Evolutionary conservation across 1,284 basidiomycete genomes (phyloP).

Genomic region (Albatrellus sp.): DNA sequence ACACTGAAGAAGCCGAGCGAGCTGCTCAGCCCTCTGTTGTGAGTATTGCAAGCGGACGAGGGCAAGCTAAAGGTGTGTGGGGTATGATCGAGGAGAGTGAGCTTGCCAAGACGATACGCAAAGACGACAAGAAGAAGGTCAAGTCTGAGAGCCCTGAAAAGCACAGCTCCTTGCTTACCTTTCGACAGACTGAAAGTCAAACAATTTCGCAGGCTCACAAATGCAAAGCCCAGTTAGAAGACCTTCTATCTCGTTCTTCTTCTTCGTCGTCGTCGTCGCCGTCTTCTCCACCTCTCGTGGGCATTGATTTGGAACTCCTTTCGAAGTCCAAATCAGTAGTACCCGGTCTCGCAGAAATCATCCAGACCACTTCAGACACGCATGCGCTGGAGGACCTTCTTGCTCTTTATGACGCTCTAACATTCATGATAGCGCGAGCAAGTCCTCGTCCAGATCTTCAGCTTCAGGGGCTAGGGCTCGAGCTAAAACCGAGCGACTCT

Average conservation of each 20-base stretch:
- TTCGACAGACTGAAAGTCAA: slow-evolving; percentile 37
- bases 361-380: slow-evolving; percentile 37
- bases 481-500: slow-evolving; percentile 12
- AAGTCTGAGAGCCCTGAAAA: slow-evolving; percentile 12
- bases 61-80: slow-evolving; percentile 58
- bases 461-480: slow-evolving; percentile 37
- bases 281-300: slow-evolving; percentile 13
- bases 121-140: slow-evolving; percentile 53
- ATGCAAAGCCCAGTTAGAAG: slow-evolving; percentile 37
- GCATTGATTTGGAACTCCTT: slow-evolving; percentile 24
- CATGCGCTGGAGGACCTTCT: slow-evolving; percentile 53
- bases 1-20: slow-evolving; percentile 74
- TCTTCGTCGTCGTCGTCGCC: slow-evolving; percentile 16
- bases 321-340: slow-evolving; percentile 39
- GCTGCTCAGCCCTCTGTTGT: slow-evolving; percentile 21
- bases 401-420: slow-evolving; percentile 60
- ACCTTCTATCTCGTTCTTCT: slow-evolving; percentile 23
- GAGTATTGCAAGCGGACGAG: slow-evolving; percentile 22
- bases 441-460: slow-evolving; percentile 21
- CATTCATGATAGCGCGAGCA: slow-evolving; percentile 33
- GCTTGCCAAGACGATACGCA: slow-evolving; percentile 53
- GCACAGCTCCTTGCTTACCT: slow-evolving; percentile 8
- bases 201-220: slow-evolving; percentile 37
- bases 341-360: slow-evolving; percentile 44
- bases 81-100: slow-evolving; percentile 73